Evolutionary conservation across 2,329 filamentous ascomycete species (phyloP), one percentile per base, ranked within the genome.

Genomic region (Phyllachora maydis): DNA sequence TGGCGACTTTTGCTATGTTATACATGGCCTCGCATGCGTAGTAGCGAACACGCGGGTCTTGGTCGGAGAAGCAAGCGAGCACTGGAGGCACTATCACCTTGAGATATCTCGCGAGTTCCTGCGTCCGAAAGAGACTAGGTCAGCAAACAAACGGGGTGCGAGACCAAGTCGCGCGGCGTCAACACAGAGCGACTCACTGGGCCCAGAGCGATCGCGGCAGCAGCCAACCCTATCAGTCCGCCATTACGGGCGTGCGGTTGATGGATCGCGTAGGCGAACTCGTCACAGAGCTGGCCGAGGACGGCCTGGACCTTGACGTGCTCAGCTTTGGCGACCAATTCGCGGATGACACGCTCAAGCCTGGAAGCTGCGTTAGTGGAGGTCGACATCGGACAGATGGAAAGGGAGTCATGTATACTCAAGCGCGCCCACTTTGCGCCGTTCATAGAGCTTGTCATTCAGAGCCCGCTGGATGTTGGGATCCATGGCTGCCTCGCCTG

Each of bases 21-120:
- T 98, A 98, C 88, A 98, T 98, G 47, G 83, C 90, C 55, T 98
- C 88, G 51, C 88, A 98, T 13, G 88, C 88, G 51, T 98, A 98
- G 48, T 98, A 98, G 33, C 88, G 68, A 16, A 95, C 88, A 28
- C 88, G 68, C 14, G 88, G 83, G 73, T 98, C 88, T 54, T 95
- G 88, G 37, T 98, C 90, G 28, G 78, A 79, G 49, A 98, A 98
- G 56, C 90, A 98, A 24, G 88, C 88, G 21, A 98, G 63, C 4
- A 98, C 88, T 3, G 90, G 90, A 21, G 85, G 85, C 1, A 98
- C 85, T 36, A 98, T 95, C 37, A 83, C 74, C 42, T 82, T 73
- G 23, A 98, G 63, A 45, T 95, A 93, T 30, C 73, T 73, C 16
- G 88, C 82, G 27, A 98, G 68, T 46, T 92, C 85, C 71, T 93